Base-by-base conservation (phyloP, 2,329 filamentous ascomycete genomes). In the Talaromyces albobiverticillius region DNA sequence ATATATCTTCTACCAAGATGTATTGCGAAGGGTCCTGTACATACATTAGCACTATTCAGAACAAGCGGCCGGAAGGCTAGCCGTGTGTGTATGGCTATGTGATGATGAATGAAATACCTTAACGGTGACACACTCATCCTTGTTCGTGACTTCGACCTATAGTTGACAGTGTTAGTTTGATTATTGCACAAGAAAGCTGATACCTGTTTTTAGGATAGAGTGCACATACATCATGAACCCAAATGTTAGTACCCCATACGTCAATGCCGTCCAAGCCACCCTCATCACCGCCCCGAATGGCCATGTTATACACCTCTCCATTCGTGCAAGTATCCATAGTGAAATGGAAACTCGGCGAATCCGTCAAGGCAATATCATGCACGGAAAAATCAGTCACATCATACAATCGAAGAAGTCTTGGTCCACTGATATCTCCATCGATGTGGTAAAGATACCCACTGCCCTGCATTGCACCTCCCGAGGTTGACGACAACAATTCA, bases 61-160 rank as follows among this genome's bases (percentile, higher is more conserved):
- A 16, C 13, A 32, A 11, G 26, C 13, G 18, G 14, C n/a, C 16
- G 9, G 13, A 36, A 36, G 14, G 32, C 32, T 8, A 5, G 10
- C 32, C 14, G 32, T 36, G 32, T 36, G 1, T 43, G 3, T 46
- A 32, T 22, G 41, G 38, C 23, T 10, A 42, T 16, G 9, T 3
- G 9, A n/a, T 14, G n/a, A 3, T 8, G 31, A 10, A 8, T 13
- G 14, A 51, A 61, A 62, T 60, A 67, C 66, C 66, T 81, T 83
- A 56, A 82, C 78, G 2, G 80, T 82, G 0, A 83, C 79, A 62
- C 80, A 83, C 62, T 84, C 82, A 61, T 84, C 80, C 66, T 82
- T 83, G 74, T 84, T 85, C 22, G 82, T 82, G 5, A 84, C 81
- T 70, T 79, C 79, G 41, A 84, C 66, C 62, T 69, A 53, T 31